Base-by-base conservation (phyloP, 306 rosid genomes). In the Adenanthera pavonina region DNA sequence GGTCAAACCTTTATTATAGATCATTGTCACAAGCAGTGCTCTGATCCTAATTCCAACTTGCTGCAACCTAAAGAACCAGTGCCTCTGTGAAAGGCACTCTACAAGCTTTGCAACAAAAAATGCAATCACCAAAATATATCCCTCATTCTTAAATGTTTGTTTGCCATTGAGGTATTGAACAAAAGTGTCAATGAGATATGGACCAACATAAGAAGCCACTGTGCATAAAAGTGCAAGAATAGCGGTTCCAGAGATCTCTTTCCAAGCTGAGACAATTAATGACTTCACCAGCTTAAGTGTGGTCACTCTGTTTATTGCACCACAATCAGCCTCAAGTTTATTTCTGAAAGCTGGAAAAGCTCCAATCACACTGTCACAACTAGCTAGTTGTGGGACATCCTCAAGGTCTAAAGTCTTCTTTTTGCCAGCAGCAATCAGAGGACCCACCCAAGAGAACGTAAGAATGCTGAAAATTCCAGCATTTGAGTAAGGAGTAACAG, bases 391-490 rank as follows among this genome's bases (percentile, higher is more conserved):
- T 1, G 90, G 92, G 17, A 89, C 84, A 84, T 89, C 90, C 83
- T 89, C 90, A 74, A 82, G 85, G 86, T 82, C 88, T 69, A 89
- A 51, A 33, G 60, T 51, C 49, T 86, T 89, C 71, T 86, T 75
- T 19, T 80, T 61, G 66, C 90, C 90, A 78, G 66, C n/a, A 69
- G 84, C 87, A 8, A 89, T 41, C 61, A 89, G 87, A 36, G 90
- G 70, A 44, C 87, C 90, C 38, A 80, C 59, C 92, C 92, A 89
- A 64, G 87, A 56, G 85, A 86, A 82, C 1, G 87, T 84, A 43
- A 89, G 86, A 78, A 80, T 48, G 81, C 90, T 86, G 85, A 86
- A 80, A 86, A 86, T 1, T 33, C 92, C 90, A 89, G 90, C 90
- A 74, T 47, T 78, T n/a, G 92, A 84, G 69, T 56, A 86, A 52